phyloP scores from a whole-genome alignment of 257 asterid species.

The Handroanthus guayacan region DNA sequence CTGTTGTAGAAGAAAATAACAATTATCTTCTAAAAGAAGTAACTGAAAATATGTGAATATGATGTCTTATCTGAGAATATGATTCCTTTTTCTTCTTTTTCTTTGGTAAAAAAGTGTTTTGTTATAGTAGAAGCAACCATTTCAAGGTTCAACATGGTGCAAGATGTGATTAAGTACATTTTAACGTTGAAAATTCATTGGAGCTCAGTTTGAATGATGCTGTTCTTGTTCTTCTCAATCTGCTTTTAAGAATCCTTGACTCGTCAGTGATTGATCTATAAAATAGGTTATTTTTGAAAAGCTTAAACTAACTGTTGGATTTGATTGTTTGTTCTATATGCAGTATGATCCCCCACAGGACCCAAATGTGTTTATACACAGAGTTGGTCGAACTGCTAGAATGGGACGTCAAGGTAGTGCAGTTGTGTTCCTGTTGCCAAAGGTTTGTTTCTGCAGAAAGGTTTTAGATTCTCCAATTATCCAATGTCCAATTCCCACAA shows the following conservation, averaged over 20 bases:
- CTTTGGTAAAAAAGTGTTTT: neutral
- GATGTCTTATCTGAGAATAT: too few relatives aligned
- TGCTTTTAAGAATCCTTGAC: neutral
- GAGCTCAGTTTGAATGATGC: neutral
- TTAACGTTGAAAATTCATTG: neutral
- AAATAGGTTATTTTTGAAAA: slow-evolving; percentile 14
- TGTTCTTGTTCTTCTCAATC: neutral
- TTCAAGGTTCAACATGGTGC: neutral
- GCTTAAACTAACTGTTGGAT: slow-evolving; percentile 28
- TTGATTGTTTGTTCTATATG: slow-evolving; percentile 38
- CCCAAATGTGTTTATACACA: slow-evolving; percentile 87
- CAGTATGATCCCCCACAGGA: slow-evolving; percentile 99
- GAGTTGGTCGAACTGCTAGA: slow-evolving; percentile 99
- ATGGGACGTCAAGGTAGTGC: slow-evolving; percentile 94
- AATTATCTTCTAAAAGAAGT: neutral
- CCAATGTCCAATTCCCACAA: neutral
- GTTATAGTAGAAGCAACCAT: neutral
- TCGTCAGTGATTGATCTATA: slow-evolving; percentile 16
- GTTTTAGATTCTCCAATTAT: slow-evolving; percentile 5
- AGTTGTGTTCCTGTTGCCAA: slow-evolving; percentile 78
- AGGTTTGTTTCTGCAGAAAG: slow-evolving; percentile 53
- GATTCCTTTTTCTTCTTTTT: neutral
- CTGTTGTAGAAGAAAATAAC: neutral
- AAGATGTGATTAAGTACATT: neutral
- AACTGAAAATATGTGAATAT: too few relatives aligned